Base-by-base conservation (phyloP, 352 stramenopile genomes). In the Globisporangium nagaii region DNA sequence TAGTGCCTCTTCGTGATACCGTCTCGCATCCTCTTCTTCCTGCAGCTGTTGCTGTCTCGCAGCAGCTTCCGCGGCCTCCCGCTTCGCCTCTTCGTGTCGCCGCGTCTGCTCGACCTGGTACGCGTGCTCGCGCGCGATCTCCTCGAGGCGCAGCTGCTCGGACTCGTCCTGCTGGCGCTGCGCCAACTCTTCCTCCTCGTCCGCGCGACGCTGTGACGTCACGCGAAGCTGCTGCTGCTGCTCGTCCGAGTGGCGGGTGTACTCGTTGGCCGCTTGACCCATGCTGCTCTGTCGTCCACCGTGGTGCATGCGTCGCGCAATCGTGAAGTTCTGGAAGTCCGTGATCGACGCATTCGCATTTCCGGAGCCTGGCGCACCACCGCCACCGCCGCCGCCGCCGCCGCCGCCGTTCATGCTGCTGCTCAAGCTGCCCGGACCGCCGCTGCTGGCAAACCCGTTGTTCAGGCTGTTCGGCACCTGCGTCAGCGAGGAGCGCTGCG, bases 311-410 rank as follows among this genome's bases (percentile, higher is more conserved):
- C 69, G 62, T 20, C 79, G 61, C 15, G 79, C 70, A 4, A 70
- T 63, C 15, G 81, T 73, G 60, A 92, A 92, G 70, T 90, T 92
- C 58, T 88, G 81, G 61, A 92, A 92, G 56, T 92, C 78, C 12
- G 70, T 73, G 36, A 92, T 88, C 36, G 51, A 61, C 15, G 68
- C 47, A 13, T 62, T 63, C 32, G n/a, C 48, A 35, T 25, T 12
- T 24, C 32, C 17, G 10, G 24, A 36, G 22, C 35, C 39, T 10
- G 25, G 28, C 5, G 25, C 30, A 39, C 35, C n/a, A 8, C 5
- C 15, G 9, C 27, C 15, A 48, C 36, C 54, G 17, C 19, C 31
- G n/a, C 35, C 31, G 34, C 19, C 39, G 8, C 19, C 10, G 36
- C n/a, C 8, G 35, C 35, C 37, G 20, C 51, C 25, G 28, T 39